phyloP scores from a whole-genome alignment of 164 flowering plant genomes.

The Macadamia integrifolia region DNA sequence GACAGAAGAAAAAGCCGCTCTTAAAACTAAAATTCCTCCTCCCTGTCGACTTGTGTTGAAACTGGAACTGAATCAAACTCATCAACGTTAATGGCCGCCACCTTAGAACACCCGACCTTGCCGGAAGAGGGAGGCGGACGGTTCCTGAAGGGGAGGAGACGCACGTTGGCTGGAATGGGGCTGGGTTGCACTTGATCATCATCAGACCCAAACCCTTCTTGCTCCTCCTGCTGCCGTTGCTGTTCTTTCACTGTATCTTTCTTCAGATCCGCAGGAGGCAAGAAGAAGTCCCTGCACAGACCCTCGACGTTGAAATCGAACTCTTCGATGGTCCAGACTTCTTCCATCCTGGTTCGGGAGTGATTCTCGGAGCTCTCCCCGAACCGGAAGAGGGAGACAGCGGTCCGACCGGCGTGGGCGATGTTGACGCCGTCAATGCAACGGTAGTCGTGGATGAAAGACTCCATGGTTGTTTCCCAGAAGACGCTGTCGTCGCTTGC shows the following conservation, averaged over 20 bases:
- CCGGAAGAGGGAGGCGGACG: constrained; percentile 12
- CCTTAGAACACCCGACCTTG: constrained; percentile 42
- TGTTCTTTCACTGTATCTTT: constrained; percentile 28
- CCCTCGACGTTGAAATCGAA: constrained; percentile 84
- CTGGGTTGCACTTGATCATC: neutral
- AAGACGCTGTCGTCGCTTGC: constrained; percentile 37
- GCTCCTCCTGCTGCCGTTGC: no score
- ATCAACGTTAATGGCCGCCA: constrained; percentile 48
- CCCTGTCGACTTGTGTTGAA: neutral
- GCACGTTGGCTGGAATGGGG: constrained; percentile 8
- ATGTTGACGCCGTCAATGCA: constrained; percentile 70
- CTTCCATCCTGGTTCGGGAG: constrained; percentile 79
- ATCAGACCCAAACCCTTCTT: constrained; percentile 16
- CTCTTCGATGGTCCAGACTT: constrained; percentile 80
- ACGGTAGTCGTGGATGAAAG: constrained; percentile 59
- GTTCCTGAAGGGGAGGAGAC: constrained; percentile 19
- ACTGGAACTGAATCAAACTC: constrained; percentile 17
- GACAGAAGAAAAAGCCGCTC: no score
- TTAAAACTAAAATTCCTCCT: constrained; percentile 12
- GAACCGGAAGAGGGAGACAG: constrained; percentile 61
- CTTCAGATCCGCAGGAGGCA: constrained; percentile 85
- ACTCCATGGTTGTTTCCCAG: constrained; percentile 94
- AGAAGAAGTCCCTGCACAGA: constrained; percentile 69
- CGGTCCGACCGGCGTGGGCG: constrained; percentile 68
- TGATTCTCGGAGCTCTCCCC: constrained; percentile 59